These are phyloP conservation scores for Alloteropsis semialata DNA, from an alignment of 176 grass and related monocot species.

Conservation along the genomic window DNA sequence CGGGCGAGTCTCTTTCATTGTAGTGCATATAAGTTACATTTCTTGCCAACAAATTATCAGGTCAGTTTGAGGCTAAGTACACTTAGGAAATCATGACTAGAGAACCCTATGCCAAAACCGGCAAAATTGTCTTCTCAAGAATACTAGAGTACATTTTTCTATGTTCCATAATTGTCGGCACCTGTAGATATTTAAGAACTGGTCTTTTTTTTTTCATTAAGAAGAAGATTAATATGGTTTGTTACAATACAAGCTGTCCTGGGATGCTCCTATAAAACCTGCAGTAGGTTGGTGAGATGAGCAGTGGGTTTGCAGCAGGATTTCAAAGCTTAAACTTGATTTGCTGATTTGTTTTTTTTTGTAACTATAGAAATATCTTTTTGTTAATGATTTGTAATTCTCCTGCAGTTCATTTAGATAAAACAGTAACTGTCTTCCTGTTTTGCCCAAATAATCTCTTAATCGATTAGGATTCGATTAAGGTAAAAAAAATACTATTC, in stretches of 20 bases:
- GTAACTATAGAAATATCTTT: background rate
- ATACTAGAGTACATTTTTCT: background rate
- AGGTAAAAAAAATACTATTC: background rate
- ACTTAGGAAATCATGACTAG: background rate
- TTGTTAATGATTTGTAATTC: background rate
- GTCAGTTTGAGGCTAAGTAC: background rate
- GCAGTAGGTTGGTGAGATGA: background rate
- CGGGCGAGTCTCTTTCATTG: background rate
- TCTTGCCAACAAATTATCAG: background rate
- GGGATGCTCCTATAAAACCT: background rate
- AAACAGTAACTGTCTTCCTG: background rate
- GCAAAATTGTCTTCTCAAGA: background rate
- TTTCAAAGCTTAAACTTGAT: background rate
- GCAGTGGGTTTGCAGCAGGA: background rate
- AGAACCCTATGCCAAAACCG: background rate
- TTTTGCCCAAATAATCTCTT: background rate
- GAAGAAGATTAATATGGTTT: no score
- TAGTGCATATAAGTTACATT: background rate
- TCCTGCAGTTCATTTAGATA: background rate
- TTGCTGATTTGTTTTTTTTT: background rate
- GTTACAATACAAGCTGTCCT: no score
- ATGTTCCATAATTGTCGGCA: background rate
- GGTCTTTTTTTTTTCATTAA: no score
- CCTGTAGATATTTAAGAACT: background rate
- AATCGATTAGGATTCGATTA: background rate